These are phyloP conservation scores for Dendrobium officinale DNA, from an alignment of 106 monocot species.

Conservation along the genomic window DNA sequence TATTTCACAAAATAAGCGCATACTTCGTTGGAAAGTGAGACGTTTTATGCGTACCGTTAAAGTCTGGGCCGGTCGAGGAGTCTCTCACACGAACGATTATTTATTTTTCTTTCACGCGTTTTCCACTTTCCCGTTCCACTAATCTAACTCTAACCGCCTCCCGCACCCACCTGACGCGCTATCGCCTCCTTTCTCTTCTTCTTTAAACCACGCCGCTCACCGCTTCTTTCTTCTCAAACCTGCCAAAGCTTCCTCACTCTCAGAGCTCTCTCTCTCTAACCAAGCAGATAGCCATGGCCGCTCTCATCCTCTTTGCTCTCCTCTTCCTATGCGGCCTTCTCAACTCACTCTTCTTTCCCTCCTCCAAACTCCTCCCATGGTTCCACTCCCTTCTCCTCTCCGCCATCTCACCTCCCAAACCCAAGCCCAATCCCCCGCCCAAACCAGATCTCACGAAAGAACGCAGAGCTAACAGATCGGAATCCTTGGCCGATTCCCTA, in stretches of 20 bases:
- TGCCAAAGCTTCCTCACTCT: not conserved
- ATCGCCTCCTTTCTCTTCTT: not conserved
- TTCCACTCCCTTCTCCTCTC: constrained; percentile 15
- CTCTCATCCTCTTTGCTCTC: constrained; percentile 5
- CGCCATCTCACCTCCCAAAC: not conserved
- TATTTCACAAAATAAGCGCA: no score
- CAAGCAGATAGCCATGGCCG: not conserved
- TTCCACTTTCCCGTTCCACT: not conserved
- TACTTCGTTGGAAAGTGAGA: no score
- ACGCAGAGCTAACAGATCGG: not conserved
- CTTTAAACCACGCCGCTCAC: no score
- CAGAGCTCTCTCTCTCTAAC: no score
- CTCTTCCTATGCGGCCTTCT: constrained; percentile 8
- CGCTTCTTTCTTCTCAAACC: not conserved
- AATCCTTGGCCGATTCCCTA: not conserved
- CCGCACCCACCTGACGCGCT: not conserved
- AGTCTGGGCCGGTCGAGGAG: no score
- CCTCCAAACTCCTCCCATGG: constrained; percentile 16
- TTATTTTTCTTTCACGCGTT: not conserved
- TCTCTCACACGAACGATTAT: not conserved
- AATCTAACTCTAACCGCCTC: not conserved
- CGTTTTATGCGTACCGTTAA: no score
- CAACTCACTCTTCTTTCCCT: constrained; percentile 14
- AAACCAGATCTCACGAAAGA: not conserved
- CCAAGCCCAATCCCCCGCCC: no score